A percentile compares a stretch with the other conserved stretches of the same genome.
These are phyloP conservation scores for Fraxinus velutina DNA, from an alignment of 305 asterid species.

Conservation along the genomic window DNA sequence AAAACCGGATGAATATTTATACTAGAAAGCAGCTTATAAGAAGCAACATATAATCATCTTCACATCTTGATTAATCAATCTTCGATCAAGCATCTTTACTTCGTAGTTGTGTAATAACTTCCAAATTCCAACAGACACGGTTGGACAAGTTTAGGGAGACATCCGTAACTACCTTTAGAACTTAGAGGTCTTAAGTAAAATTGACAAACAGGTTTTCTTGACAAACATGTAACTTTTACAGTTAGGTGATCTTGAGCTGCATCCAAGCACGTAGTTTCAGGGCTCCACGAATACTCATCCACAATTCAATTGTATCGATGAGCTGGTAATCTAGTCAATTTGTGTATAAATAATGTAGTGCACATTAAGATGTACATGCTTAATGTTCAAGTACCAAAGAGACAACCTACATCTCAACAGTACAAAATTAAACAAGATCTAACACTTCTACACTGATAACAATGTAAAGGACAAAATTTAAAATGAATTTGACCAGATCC, in stretches of 20 bases:
- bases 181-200: not conserved
- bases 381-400: not conserved
- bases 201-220: not conserved
- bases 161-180: not conserved
- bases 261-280: too few species aligned
- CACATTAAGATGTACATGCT: not conserved
- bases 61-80: not conserved
- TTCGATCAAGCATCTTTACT: not conserved
- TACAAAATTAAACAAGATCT: not conserved
- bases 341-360: not conserved
- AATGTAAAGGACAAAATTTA: not conserved
- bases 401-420: not conserved
- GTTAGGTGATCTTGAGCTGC: not conserved
- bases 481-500: constrained; percentile 6
- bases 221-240: not conserved
- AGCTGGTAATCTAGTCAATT: not conserved
- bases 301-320: not conserved
- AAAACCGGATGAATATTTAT: not conserved
- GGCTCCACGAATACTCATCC: too few species aligned
- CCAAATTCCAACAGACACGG: not conserved
- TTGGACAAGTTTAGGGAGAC: not conserved
- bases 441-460: not conserved
- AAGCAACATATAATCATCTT: not conserved
- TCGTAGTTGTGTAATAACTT: not conserved
- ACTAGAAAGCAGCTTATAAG: not conserved